Evolutionary conservation across 2,329 filamentous ascomycete genomes (phyloP), one percentile per base, ranked within the genome.

Genomic region (Pseudogymnoascus sp.): DNA sequence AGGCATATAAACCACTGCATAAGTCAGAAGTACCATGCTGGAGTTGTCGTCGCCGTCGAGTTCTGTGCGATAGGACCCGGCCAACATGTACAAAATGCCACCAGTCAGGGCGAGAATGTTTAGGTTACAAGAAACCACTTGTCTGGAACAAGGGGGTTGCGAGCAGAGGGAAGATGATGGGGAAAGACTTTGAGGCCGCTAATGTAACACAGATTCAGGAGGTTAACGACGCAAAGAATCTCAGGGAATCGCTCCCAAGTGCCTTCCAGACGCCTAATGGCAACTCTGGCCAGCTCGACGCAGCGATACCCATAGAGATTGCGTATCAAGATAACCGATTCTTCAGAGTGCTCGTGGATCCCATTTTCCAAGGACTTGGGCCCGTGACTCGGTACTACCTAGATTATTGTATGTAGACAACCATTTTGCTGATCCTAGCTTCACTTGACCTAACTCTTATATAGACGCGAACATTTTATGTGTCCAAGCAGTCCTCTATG

Each of bases 141-240:
- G 66, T 68, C 34, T 70, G 68, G 68, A 68, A 69, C 60, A 67
- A 68, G 40, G 68, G 68, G 18, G 67, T 70, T 51, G 68, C 68
- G 21, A 69, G 67, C 40, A 63, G 68, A 31, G 68, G 68, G 21
- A 70, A 70, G 66, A 69, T 70, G 68, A 70, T 70, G 68, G 68
- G 68, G 21, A 68, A 68, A 47, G 67, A 66, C 26, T 54, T 26
- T 62, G 39, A 42, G 16, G 39, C 21, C 12, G 26, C 16, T 36
- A 23, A 62, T 42, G 39, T 42, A 42, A 16, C 39, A 21, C 16
- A 42, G 39, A 8, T 42, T 18, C 16, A 42, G 39, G 39, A 42
- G 39, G 39, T 18, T 8, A 42, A 42, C 3, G 8, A 42, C 16
- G 16, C 39, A 42, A 42, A 42, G 39, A 42, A 21, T 3, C n/a